Evolutionary conservation across 2,329 filamentous ascomycete genomes (phyloP).

Genomic region (Tolypocladium nubicola): DNA sequence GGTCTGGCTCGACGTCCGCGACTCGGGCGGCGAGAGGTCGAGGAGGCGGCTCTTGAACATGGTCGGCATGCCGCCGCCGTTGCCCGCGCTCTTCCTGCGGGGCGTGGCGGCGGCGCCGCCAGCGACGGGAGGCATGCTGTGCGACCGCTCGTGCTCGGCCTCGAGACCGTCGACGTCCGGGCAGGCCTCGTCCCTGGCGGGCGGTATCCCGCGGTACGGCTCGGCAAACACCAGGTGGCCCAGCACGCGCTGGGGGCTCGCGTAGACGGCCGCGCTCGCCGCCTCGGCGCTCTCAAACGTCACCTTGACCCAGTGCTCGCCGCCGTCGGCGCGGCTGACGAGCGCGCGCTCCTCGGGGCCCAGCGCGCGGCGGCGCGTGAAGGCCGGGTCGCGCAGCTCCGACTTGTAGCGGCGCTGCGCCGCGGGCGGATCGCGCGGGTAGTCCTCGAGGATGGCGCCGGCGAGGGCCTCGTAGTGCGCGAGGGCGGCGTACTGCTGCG

Average conservation of each 20-base stretch:
- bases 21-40: constrained; percentile 31
- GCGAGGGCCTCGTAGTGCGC: constrained; percentile 81
- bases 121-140: constrained; percentile 22
- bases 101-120: constrained; percentile 8
- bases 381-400: constrained; percentile 61
- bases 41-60: constrained; percentile 26
- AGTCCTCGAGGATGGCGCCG: constrained; percentile 84
- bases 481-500: constrained; percentile 76
- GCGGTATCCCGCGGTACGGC: constrained; percentile 54
- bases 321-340: constrained; percentile 72
- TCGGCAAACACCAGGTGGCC: constrained; percentile 64
- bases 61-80: constrained; percentile 19
- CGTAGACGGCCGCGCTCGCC: constrained; percentile 57
- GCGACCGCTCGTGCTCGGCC: constrained; percentile 19
- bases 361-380: constrained; percentile 53
- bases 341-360: constrained; percentile 64
- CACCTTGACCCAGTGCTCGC: constrained; percentile 85
- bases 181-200: constrained; percentile 52
- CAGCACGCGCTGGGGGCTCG: constrained; percentile 61
- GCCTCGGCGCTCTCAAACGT: constrained; percentile 68
- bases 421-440: constrained; percentile 71
- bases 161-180: constrained; percentile 35
- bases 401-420: constrained; percentile 61
- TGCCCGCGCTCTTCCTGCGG: constrained; percentile 12
- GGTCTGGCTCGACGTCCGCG: constrained; percentile 42